A percentile compares a stretch with the other conserved stretches of the same genome.
Evolutionary conservation across 1,139 yeast species (phyloP).

Genomic region (Hyphopichia buzzinii): DNA sequence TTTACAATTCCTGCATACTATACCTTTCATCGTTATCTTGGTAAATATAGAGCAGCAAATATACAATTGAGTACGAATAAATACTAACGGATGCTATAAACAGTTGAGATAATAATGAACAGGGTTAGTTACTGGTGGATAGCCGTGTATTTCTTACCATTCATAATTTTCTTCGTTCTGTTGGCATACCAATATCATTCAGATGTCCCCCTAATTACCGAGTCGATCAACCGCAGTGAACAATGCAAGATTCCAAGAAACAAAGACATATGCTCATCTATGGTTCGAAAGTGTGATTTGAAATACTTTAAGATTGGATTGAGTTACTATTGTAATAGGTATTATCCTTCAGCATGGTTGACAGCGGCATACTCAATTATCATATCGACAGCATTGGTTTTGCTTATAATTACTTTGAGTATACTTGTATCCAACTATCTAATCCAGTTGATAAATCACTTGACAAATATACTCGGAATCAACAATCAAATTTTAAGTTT

Average conservation of each 20-base stretch:
- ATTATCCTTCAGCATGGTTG: constrained; percentile 12
- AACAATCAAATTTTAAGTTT: constrained; percentile 34
- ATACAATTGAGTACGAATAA: no score
- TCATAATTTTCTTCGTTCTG: background rate
- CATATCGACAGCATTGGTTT: constrained; percentile 15
- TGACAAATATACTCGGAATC: constrained; percentile 26
- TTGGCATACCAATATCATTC: background rate
- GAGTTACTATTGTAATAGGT: constrained; percentile 24
- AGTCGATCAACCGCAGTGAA: no score
- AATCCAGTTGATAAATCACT: constrained; percentile 28
- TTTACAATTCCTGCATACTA: no score
- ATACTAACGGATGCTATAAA: no score
- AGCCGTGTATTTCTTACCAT: constrained; percentile 1
- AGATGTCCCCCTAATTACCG: no score
- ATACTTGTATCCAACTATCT: constrained; percentile 37
- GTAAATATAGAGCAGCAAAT: no score
- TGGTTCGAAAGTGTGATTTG: constrained; percentile 22
- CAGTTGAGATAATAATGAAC: no score
- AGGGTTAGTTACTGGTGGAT: constrained; percentile 2
- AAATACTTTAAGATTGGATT: constrained; percentile 25
- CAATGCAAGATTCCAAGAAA: constrained; percentile 2
- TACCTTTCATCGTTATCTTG: no score
- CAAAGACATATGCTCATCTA: constrained; percentile 17
- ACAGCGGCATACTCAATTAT: constrained; percentile 14
- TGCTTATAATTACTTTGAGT: constrained; percentile 26